Conservation (phyloP, 148 eudicot species). For the Vaccinium macrocarpon region DNA sequence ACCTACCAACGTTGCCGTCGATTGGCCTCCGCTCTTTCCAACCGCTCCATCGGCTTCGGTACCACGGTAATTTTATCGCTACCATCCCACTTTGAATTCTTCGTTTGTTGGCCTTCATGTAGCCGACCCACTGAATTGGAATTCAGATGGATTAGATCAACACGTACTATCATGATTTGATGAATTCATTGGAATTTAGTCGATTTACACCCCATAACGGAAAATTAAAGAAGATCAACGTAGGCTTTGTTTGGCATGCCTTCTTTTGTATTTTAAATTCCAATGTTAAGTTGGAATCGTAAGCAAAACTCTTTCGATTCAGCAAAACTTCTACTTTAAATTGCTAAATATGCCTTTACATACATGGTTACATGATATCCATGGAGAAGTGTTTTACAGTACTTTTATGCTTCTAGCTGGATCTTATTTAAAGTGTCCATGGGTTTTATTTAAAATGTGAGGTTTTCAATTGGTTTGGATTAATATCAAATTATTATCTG, state of each 20-base stretch:
- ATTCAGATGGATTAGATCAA: background rate
- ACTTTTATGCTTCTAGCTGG: too few relatives aligned
- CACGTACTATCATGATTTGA: background rate
- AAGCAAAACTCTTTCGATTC: background rate
- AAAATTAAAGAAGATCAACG: background rate
- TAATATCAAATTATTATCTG: background rate
- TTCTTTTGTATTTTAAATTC: background rate
- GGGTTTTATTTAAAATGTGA: too few relatives aligned
- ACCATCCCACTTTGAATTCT: too few relatives aligned
- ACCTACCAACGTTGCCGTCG: slow-evolving; percentile 88
- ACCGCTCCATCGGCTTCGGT: slow-evolving; percentile 48
- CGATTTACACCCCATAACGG: background rate
- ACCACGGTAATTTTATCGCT: slow-evolving; percentile 44
- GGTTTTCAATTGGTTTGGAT: background rate
- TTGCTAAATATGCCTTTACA: too few relatives aligned
- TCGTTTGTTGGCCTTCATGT: background rate
- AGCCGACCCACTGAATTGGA: background rate
- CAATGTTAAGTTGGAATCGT: background rate
- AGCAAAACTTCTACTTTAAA: background rate
- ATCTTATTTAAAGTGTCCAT: too few relatives aligned
- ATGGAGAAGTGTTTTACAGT: too few relatives aligned
- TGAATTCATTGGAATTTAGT: background rate
- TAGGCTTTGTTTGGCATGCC: background rate
- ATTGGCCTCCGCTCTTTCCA: slow-evolving; percentile 71
- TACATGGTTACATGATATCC: too few relatives aligned